Base-by-base conservation (phyloP, 306 rosid species). In the Hippophae rhamnoides region DNA sequence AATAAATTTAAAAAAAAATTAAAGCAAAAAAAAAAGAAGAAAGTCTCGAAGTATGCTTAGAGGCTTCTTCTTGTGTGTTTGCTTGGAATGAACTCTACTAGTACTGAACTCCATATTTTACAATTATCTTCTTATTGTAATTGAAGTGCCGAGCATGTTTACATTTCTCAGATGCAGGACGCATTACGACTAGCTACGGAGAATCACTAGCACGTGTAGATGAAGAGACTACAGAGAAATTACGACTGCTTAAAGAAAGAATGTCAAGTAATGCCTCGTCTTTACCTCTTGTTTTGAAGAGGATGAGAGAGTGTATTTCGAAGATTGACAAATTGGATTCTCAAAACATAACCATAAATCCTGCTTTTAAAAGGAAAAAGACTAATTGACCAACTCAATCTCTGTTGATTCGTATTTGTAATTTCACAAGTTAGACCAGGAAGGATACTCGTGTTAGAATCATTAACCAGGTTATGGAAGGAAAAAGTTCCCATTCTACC, bases 221-320 rank as follows among this genome's bases (percentile, higher is more conserved):
- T 63, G 77, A 77, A 52, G 87, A 80, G 76, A 66, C 69, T 41
- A 76, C 74, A 38, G 64, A 72, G 76, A 87, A 85, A 73, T 61
- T 78, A 42, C 84, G 54, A 42, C 57, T 90, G 66, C 76, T 87
- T 13, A 78, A 78, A n/a, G 92, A 81, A 8, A 87, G 85, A 73
- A 65, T 81, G 47, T 69, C 92, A n/a, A 69, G 74, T 57, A 90
- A 90, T 71, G 71, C 68, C 45, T 56, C 79, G 23, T 74, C 74
- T 10, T 62, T 87, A 76, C 95, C 86, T 41, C 7, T 68, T 56
- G 84, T 83, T 62, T 48, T 85, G 86, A 78, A 85, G 78, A 81
- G 95, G 75, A 78, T 85, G 83, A 78, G 71, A 61, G 96, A 83
- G 26, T 87, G 96, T 67, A 72, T 83, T 67, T 70, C 84, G 10